Conservation (phyloP, 305 asterid genomes). For the Solanum aculeatissimum region DNA sequence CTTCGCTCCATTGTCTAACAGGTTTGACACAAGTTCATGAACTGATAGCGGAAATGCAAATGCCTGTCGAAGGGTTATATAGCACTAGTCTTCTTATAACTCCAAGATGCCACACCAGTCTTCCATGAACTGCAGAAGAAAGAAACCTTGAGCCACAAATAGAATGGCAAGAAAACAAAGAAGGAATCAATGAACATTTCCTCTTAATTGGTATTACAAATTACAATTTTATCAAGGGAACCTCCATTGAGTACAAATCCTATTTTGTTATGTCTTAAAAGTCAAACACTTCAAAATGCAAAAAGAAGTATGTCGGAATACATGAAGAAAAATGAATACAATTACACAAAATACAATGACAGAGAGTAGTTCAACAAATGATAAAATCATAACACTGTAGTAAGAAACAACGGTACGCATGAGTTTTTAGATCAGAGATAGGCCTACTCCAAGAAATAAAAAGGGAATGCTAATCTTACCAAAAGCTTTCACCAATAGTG, state of each 20-base stretch:
- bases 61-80: not conserved
- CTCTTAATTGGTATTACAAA: not conserved
- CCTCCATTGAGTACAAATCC: not conserved
- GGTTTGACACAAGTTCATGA: slow-evolving; percentile 4
- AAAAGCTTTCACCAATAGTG: not conserved
- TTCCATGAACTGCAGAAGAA: not conserved
- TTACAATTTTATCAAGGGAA: not conserved
- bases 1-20: slow-evolving; percentile 39
- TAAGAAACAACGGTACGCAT: not conserved
- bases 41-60: not conserved
- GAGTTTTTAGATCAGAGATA: not conserved
- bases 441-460: not conserved
- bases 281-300: not conserved
- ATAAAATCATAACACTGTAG: not conserved
- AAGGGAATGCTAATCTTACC: not conserved
- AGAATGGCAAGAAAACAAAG: not conserved
- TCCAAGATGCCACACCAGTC: not conserved
- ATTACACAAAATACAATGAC: not conserved
- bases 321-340: not conserved
- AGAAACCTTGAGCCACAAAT: not conserved
- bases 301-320: not conserved
- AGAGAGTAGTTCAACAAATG: not conserved
- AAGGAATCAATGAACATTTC: not conserved
- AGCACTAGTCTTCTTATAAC: not conserved
- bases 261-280: not conserved